Evolutionary conservation across 768 basidiomycete species (phyloP), one percentile per base, ranked within the genome.

Genomic region (Hydnomerulius pinastri): DNA sequence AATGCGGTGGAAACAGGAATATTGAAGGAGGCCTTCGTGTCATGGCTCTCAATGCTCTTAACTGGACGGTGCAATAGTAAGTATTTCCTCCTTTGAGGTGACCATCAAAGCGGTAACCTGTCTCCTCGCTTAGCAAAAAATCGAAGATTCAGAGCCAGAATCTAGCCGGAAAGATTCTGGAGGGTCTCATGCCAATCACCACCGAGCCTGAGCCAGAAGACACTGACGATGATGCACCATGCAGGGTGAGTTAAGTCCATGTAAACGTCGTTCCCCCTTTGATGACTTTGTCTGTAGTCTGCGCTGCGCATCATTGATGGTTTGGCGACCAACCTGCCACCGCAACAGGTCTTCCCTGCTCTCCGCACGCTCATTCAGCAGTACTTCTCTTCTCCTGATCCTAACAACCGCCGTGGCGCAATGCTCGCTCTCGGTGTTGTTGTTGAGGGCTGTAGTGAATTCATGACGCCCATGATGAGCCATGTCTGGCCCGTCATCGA

Each of bases 371-470:
- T 95, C 58, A 90, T 98, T 48, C 79, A 86, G 54, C 80, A 87
- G 48, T 98, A 95, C 72, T 90, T 94, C 73, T 74, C 78, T 6
- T 94, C 92, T 2, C 70, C 83, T 6, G 86, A 98, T 57, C 80
- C 92, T 0, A 74, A 79, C 45, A 74, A 84, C 62, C 87, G 97
- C 27, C 94, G 96, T 46, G 90, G 91, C 41, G 96, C 94, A 7
- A 87, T 98, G 74, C 91, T 96, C 62, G 90, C 95, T 1, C 84
- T 99, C 43, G 97, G 97, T 56, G 92, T 98, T 43, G 84, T 86
- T 38, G 93, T 98, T 50, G 97, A 99, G 69, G 97, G 97, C 15
- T 98, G 96, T 76, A 92, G 89, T 72, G 95, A 98, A 75, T 98
- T 76, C 73, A 98, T 99, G 83, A 92, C 92, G 28, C 92, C 95